Base-by-base conservation (phyloP, 1,284 basidiomycete genomes). In the Sanghuangporus weigelae region DNA sequence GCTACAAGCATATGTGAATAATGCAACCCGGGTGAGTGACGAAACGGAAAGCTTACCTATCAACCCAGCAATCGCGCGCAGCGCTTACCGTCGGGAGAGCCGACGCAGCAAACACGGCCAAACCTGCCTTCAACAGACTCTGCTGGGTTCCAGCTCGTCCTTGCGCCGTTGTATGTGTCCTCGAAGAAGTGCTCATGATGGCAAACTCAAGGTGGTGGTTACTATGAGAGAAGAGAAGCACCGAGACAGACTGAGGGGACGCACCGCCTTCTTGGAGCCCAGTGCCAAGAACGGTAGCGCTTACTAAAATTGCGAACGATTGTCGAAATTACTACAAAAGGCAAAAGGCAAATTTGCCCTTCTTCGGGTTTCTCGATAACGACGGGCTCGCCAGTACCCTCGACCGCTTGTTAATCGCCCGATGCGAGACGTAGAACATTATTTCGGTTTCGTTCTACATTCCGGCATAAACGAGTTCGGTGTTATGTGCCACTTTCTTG, bases 1-100 rank as follows among this genome's bases (percentile, higher is more conserved):
- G 1, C 70, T 73, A 55, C 7, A n/a, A n/a, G n/a, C n/a, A 42
- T n/a, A 42, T 57, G 7, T 31, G 19, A 23, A 38, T 35, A 40
- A 46, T 23, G 26, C 11, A 36, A 2, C 3, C 14, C 10, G 8
- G 31, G n/a, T 49, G n/a, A 40, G 26, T 14, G 46, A 23, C 16
- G 14, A 23, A 7, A 44, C 12, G n/a, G 26, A 14, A 16, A 26
- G 23, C 54, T 39, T 49, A 62, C 61, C 38, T n/a, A 48, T 62
- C 61, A 7, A 57, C 38, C 39, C 40, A 57, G 31, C 61, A 62
- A 10, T 57, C 36, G 6, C 50, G 50, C 48, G 35, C 31, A 12
- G 61, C 61, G 5, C 61, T 44, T 38, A 40, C 55, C 5, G 40
- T 40, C 2, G 61, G 61, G 36, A 62, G 38, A 19, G 48, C 42